These are phyloP conservation scores for Fusarium ambrosium DNA, from an alignment of 2,329 filamentous ascomycete species.

Conservation along the genomic window DNA sequence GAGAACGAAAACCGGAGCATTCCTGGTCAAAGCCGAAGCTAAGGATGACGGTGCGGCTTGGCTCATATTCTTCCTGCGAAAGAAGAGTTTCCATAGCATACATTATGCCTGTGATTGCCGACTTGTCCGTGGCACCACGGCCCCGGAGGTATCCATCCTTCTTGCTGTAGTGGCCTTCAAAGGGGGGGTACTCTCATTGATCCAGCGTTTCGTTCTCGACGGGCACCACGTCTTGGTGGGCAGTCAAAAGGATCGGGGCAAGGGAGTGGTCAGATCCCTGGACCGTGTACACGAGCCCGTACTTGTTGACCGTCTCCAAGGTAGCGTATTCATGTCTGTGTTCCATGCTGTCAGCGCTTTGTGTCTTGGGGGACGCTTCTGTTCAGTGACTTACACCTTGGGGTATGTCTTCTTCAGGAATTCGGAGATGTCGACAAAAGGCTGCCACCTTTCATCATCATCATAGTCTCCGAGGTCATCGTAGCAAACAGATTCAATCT, in stretches of 20 bases:
- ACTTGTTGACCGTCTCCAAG: conserved; percentile 69
- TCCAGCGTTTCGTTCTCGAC: conserved; percentile 54
- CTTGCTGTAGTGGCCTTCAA: conserved; percentile 53
- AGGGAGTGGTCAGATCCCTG: conserved; percentile 64
- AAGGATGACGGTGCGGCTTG: conserved; percentile 68
- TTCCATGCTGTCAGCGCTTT: background rate
- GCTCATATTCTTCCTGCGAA: conserved; percentile 60
- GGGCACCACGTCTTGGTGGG: conserved; percentile 59
- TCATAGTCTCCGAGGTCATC: conserved; percentile 67
- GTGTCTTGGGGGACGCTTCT: background rate
- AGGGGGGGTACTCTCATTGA: conserved; percentile 56
- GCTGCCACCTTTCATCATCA: conserved; percentile 65
- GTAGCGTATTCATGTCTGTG: conserved; percentile 55
- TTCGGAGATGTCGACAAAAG: conserved; percentile 62
- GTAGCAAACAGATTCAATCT: conserved; percentile 65
- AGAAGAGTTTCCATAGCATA: conserved; percentile 62
- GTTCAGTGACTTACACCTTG: conserved; percentile 51
- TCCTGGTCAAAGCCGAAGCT: conserved; percentile 76
- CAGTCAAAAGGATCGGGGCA: conserved; percentile 54
- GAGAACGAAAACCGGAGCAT: conserved; percentile 63
- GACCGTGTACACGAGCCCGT: conserved; percentile 71
- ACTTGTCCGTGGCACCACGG: conserved; percentile 56
- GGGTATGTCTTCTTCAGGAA: conserved; percentile 64
- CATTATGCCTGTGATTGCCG: conserved; percentile 53
- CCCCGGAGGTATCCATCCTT: conserved; percentile 54